These are phyloP conservation scores for Clonostachys rosea DNA, from an alignment of 2,329 filamentous ascomycete genomes.

Conservation along the genomic window DNA sequence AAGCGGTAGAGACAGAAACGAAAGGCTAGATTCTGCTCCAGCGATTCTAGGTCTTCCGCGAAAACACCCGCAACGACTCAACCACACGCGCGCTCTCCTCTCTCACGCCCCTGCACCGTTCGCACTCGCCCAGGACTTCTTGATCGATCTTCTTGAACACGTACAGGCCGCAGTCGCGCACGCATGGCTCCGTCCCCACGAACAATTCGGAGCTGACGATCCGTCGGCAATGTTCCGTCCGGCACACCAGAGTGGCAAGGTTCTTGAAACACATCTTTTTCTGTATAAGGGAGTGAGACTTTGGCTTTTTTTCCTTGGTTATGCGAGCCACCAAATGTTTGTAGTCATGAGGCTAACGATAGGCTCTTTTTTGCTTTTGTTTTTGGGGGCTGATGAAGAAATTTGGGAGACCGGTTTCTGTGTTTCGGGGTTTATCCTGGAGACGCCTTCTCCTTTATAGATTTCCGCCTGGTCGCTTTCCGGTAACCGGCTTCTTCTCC, in stretches of 20 bases:
- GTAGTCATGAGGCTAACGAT: too few species aligned
- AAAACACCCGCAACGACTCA: background rate
- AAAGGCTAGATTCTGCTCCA: too few species aligned
- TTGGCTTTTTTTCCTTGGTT: background rate
- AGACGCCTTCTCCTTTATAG: too few species aligned
- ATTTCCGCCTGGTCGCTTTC: too few species aligned
- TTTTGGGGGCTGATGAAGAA: too few species aligned
- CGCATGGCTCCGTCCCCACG: background rate
- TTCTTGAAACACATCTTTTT: slow-evolving; percentile 2
- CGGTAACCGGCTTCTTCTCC: too few species aligned
- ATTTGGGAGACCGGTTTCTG: too few species aligned
- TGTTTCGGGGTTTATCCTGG: too few species aligned
- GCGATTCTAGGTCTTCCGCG: background rate
- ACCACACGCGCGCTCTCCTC: background rate
- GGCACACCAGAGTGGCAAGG: background rate
- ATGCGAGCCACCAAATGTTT: too few species aligned
- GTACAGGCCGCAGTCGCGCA: background rate
- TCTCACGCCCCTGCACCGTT: background rate
- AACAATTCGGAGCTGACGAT: background rate
- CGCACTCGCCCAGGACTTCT: background rate
- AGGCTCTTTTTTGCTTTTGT: too few species aligned
- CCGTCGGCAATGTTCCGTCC: background rate
- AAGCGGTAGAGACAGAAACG: too few species aligned
- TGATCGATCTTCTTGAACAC: background rate
- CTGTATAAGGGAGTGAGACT: background rate